These are phyloP conservation scores for Wickerhamomyces chambardii DNA, from an alignment of 805 yeast species.

Conservation along the genomic window DNA sequence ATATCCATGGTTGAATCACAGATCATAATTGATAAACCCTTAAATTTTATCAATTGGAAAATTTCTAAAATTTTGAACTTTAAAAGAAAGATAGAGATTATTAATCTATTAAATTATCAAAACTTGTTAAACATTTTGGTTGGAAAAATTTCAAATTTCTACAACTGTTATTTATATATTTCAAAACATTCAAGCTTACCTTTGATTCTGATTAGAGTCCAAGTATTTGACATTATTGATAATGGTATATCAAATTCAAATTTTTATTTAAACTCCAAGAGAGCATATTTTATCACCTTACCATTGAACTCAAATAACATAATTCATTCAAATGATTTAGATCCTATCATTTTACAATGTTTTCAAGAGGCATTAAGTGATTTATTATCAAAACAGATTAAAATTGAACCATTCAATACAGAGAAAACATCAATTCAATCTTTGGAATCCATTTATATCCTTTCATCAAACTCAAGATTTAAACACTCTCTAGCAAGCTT, in stretches of 20 bases:
- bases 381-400: slow-evolving; percentile 31
- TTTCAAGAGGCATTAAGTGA: slow-evolving; percentile 43
- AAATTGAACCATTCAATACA: slow-evolving; percentile 22
- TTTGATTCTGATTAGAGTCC: slow-evolving; percentile 52
- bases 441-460: slow-evolving; percentile 44
- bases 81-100: slow-evolving; percentile 19
- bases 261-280: slow-evolving; percentile 33
- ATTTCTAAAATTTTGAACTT: slow-evolving; percentile 19
- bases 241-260: slow-evolving; percentile 23
- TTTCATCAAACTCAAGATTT: slow-evolving; percentile 55
- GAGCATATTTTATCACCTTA: slow-evolving; percentile 57
- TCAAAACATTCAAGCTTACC: slow-evolving; percentile 60
- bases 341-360: slow-evolving; percentile 47
- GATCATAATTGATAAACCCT: slow-evolving; percentile 49
- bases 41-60: slow-evolving; percentile 23
- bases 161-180: slow-evolving; percentile 54
- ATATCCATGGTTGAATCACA: slow-evolving; percentile 66
- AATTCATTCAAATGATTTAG: slow-evolving; percentile 38
- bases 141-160: slow-evolving; percentile 38
- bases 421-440: slow-evolving; percentile 26
- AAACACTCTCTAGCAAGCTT: slow-evolving; percentile 61
- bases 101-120: slow-evolving; percentile 35
- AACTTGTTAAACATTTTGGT: slow-evolving; percentile 39
- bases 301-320: slow-evolving; percentile 61
- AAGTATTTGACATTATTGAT: slow-evolving; percentile 47